Conservation (phyloP, 805 yeast genomes). For the Cyberlindnera euphorbiae region DNA sequence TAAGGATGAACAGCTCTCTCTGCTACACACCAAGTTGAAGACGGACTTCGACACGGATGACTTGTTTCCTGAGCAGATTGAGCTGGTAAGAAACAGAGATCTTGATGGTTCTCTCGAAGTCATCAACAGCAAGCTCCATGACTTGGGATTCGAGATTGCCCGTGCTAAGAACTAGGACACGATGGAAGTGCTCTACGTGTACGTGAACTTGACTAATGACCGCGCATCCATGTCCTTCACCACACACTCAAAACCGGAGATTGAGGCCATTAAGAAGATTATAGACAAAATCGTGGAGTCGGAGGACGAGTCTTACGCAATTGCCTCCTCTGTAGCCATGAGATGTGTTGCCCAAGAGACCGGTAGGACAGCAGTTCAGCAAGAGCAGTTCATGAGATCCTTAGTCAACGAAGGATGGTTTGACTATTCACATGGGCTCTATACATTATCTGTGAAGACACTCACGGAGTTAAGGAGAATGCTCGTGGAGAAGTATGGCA, state of each 20-base stretch:
- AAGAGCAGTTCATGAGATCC: conserved; percentile 34
- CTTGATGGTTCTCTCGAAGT: conserved; percentile 22
- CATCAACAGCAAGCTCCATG: conserved; percentile 23
- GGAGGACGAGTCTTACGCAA: conserved; percentile 27
- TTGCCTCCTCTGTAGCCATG: conserved; percentile 28
- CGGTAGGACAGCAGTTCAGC: conserved; percentile 31
- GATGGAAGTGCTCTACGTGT: conserved; percentile 31
- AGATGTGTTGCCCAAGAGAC: conserved; percentile 21
- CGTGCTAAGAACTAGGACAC: conserved; percentile 32
- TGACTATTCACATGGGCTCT: conserved; percentile 31
- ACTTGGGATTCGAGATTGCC: conserved; percentile 36
- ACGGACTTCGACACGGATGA: conserved; percentile 4
- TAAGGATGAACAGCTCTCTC: conserved; percentile 4
- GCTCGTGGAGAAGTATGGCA: conserved; percentile 40
- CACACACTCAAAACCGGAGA: conserved; percentile 32
- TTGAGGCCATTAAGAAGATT: conserved; percentile 36
- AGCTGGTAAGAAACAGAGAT: conserved; percentile 4
- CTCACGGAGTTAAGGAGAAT: conserved; percentile 44
- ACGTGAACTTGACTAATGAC: conserved; percentile 33
- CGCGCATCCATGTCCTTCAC: conserved; percentile 32
- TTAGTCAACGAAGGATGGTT: conserved; percentile 54
- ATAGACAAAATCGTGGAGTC: conserved; percentile 33
- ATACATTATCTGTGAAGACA: conserved; percentile 35
- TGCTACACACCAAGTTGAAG: conserved; percentile 8
- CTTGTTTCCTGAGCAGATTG: conserved; percentile 3